Evolutionary conservation across 2,329 filamentous ascomycete species (phyloP).

Genomic region (Alternaria incomplexa): DNA sequence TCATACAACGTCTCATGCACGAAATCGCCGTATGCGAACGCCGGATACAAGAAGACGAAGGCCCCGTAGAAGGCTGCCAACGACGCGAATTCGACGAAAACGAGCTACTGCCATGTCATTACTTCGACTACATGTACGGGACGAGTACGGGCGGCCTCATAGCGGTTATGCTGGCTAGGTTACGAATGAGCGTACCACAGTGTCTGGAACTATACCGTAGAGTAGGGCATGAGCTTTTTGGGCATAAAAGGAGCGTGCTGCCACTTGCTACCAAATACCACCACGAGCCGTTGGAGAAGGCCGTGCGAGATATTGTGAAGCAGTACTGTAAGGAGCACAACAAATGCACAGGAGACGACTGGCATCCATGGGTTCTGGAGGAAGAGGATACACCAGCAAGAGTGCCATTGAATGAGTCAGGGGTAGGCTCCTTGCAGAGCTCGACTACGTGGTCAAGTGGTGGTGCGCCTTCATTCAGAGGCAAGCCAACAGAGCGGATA

Average conservation of each 20-base stretch:
- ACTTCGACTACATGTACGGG: slow-evolving; percentile 62
- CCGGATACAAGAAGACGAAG: slow-evolving; percentile 52
- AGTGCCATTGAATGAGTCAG: neutral
- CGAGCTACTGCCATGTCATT: slow-evolving; percentile 57
- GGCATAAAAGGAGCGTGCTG: slow-evolving; percentile 51
- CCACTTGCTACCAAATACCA: slow-evolving; percentile 58
- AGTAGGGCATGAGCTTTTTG: slow-evolving; percentile 58
- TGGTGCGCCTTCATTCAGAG: slow-evolving; percentile 3
- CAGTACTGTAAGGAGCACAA: slow-evolving; percentile 53
- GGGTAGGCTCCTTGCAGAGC: slow-evolving; percentile 15
- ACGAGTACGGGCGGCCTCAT: slow-evolving; percentile 61
- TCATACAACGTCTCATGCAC: slow-evolving; percentile 57
- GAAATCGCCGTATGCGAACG: slow-evolving; percentile 55
- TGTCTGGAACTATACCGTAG: slow-evolving; percentile 55
- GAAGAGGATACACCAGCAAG: neutral
- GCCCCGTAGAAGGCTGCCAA: slow-evolving; percentile 35
- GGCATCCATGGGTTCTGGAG: slow-evolving; percentile 50
- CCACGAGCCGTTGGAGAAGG: slow-evolving; percentile 56
- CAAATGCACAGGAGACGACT: slow-evolving; percentile 52
- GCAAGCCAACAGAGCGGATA: slow-evolving; percentile 38
- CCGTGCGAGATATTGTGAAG: slow-evolving; percentile 54
- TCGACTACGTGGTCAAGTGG: slow-evolving; percentile 29
- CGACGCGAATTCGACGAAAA: slow-evolving; percentile 47
- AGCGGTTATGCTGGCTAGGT: slow-evolving; percentile 56
- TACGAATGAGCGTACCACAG: slow-evolving; percentile 58